Percentiles rank a stretch among this genome's conserved stretches.
Conservation (phyloP, 805 yeast species). For the Cyberlindnera euphorbiiphila region DNA sequence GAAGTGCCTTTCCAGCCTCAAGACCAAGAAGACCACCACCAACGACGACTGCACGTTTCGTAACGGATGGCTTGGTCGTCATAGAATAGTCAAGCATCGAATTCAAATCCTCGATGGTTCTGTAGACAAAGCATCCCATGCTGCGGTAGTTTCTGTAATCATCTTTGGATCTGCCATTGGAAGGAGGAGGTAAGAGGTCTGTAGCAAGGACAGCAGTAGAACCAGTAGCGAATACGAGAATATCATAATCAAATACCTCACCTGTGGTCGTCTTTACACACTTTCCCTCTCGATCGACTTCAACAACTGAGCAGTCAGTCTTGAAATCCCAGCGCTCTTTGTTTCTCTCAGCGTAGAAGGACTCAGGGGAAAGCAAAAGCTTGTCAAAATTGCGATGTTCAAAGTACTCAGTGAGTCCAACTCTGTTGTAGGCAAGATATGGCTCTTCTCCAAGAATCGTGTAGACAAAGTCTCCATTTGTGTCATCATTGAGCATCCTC, state of each 20-base stretch:
- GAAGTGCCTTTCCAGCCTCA: slow-evolving; percentile 36
- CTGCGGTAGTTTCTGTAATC: slow-evolving; percentile 20
- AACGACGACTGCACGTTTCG: slow-evolving; percentile 30
- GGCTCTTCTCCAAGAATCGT: slow-evolving; percentile 35
- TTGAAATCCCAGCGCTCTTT: slow-evolving; percentile 26
- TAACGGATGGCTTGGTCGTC: slow-evolving; percentile 7
- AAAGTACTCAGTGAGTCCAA: slow-evolving; percentile 33
- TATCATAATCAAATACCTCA: slow-evolving; percentile 24
- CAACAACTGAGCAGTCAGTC: slow-evolving; percentile 23
- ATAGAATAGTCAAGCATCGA: slow-evolving; percentile 26
- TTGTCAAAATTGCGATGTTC: slow-evolving; percentile 27
- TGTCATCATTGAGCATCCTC: slow-evolving; percentile 31
- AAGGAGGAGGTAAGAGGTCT: slow-evolving; percentile 23
- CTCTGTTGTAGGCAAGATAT: slow-evolving; percentile 35
- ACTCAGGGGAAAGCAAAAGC: slow-evolving; percentile 26
- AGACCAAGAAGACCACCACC: slow-evolving; percentile 35
- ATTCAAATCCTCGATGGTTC: slow-evolving; percentile 34
- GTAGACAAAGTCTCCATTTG: slow-evolving; percentile 26
- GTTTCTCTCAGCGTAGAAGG: slow-evolving; percentile 26
- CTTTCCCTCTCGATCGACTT: slow-evolving; percentile 18
- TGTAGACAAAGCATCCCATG: slow-evolving; percentile 34
- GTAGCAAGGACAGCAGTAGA: slow-evolving; percentile 31
- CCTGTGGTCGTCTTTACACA: slow-evolving; percentile 19
- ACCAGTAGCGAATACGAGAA: slow-evolving; percentile 32
- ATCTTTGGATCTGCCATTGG: slow-evolving; percentile 7